A percentile compares a stretch with the other conserved stretches of the same genome.
Conservation (phyloP, 441 rosid genomes). For the Brassica hybrid region DNA sequence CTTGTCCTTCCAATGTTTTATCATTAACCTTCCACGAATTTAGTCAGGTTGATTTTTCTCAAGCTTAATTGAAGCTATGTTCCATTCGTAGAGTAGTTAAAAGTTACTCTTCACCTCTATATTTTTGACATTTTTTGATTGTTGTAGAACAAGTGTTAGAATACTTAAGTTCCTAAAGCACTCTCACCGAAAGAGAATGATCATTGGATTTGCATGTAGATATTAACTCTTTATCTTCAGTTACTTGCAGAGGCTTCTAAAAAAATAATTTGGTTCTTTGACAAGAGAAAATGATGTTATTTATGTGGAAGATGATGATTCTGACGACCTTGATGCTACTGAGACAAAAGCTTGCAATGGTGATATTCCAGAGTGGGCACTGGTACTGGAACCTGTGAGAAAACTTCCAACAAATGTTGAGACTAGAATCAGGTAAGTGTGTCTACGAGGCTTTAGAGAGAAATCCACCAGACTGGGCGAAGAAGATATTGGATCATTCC, state of each 20-base stretch:
- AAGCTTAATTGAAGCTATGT: constrained; percentile 21
- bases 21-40: constrained; percentile 7
- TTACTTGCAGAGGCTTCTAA: too few species aligned
- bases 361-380: too few species aligned
- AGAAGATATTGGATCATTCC: constrained; percentile 80
- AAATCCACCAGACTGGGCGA: constrained; percentile 97
- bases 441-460: constrained; percentile 82
- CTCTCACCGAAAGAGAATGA: constrained; percentile 12
- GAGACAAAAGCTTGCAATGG: constrained; percentile 62
- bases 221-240: constrained; percentile 46
- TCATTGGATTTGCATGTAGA: constrained; percentile 19
- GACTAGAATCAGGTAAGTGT: constrained; percentile 94
- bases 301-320: constrained; percentile 70
- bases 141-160: background rate
- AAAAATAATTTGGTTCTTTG: constrained; percentile 63
- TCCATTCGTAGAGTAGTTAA: constrained; percentile 10
- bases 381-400: constrained; percentile 97
- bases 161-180: background rate
- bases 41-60: constrained; percentile 18
- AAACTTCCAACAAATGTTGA: constrained; percentile 99
- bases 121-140: constrained; percentile 6
- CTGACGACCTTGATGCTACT: constrained; percentile 55
- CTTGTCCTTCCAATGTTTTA: constrained; percentile 19
- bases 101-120: background rate
- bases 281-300: constrained; percentile 62